Percentiles rank a stretch among this genome's conserved stretches.
These are phyloP conservation scores for Phanerochaete sordida DNA, from an alignment of 768 basidiomycete genomes.

Conservation along the genomic window DNA sequence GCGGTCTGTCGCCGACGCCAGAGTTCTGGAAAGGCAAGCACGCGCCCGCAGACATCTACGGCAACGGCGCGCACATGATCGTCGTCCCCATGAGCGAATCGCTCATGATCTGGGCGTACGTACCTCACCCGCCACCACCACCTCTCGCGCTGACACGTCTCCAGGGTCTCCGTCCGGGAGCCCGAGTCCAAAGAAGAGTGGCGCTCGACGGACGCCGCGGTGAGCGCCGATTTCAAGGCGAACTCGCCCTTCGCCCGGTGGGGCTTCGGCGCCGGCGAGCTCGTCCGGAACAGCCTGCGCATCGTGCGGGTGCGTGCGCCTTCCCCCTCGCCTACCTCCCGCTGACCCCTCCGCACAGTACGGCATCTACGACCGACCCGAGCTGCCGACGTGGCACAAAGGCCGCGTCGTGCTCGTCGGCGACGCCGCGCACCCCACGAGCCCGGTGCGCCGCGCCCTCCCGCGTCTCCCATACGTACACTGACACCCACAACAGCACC, in stretches of 20 bases:
- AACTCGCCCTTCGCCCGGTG: constrained; percentile 18
- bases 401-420: constrained; percentile 40
- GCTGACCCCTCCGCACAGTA: constrained; percentile 26
- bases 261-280: constrained; percentile 23
- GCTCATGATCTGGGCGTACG: constrained; percentile 6
- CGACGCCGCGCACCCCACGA: constrained; percentile 45
- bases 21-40: background rate
- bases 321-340: background rate
- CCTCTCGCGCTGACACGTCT: too few species aligned
- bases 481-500: constrained; percentile 23
- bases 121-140: too few species aligned
- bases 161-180: constrained; percentile 32
- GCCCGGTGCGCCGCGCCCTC: constrained; percentile 30
- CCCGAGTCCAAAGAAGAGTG: constrained; percentile 37
- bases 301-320: too few species aligned
- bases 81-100: constrained; percentile 30
- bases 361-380: constrained; percentile 42
- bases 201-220: constrained; percentile 29
- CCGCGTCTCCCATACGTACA: background rate
- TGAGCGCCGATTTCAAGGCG: constrained; percentile 17
- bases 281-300: constrained; percentile 21
- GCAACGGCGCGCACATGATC: constrained; percentile 35
- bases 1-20: background rate
- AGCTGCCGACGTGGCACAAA: constrained; percentile 36
- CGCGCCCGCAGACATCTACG: constrained; percentile 27